Evolutionary conservation across 495 filamentous ascomycete species (phyloP).

Genomic region (Polyplosphaeria fusca): DNA sequence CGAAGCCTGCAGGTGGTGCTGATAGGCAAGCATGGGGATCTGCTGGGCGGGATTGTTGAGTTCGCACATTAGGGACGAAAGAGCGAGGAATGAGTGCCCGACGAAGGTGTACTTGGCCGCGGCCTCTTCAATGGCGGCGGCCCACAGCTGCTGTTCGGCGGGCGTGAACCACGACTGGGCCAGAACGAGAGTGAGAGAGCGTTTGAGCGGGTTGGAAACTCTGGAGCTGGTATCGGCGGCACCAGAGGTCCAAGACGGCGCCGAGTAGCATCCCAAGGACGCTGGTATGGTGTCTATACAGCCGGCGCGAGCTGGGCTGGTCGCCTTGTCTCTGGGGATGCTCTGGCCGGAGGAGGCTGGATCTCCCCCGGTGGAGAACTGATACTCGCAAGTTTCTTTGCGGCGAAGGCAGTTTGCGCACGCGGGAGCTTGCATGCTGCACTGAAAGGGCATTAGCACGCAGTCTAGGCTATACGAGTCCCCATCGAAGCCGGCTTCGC

Average conservation of each 20-base stretch:
- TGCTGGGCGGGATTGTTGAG: not conserved
- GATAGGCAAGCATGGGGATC: conserved; percentile 2
- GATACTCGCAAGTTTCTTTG: conserved; percentile 20
- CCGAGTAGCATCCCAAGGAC: too few species aligned
- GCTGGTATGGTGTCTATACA: not conserved
- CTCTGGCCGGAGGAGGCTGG: too few species aligned
- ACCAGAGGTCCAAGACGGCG: too few species aligned
- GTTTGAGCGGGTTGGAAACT: not conserved
- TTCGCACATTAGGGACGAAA: not conserved
- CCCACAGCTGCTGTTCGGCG: conserved; percentile 3
- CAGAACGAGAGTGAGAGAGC: not conserved
- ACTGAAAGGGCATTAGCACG: too few species aligned
- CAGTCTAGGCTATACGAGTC: too few species aligned
- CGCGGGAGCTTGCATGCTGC: conserved; percentile 12
- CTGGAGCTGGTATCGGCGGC: not conserved
- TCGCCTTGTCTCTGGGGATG: not conserved
- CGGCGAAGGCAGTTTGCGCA: conserved; percentile 24
- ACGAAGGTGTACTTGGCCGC: conserved; percentile 5
- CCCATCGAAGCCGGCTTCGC: too few species aligned
- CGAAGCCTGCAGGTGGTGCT: conserved; percentile 11
- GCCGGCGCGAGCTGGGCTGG: not conserved
- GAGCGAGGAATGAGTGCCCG: conserved; percentile 10
- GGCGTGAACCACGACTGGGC: conserved; percentile 3
- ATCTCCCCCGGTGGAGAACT: too few species aligned
- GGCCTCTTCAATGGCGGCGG: not conserved